Conservation (phyloP, 192 early-diverging fungal species). For the Thamnidium elegans region DNA sequence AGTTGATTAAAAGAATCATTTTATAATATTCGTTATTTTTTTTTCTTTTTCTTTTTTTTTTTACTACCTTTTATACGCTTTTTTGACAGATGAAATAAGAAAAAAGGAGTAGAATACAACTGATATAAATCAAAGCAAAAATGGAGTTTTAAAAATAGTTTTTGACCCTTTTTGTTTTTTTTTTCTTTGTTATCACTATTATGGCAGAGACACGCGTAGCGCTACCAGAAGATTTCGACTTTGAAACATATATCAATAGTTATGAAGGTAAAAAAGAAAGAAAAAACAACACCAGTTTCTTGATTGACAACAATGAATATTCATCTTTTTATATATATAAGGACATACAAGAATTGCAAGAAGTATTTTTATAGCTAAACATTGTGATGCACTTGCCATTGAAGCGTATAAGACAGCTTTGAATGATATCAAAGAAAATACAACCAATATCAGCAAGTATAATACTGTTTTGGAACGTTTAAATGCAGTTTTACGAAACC, state of each 20-base stretch:
- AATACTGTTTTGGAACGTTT: slow-evolving; percentile 46
- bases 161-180: too few relatives aligned
- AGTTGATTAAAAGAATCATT: too few relatives aligned
- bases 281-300: not conserved
- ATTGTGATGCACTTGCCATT: slow-evolving; percentile 61
- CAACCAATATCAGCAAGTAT: slow-evolving; percentile 53
- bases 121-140: too few relatives aligned
- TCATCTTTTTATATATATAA: slow-evolving; percentile 24
- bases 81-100: too few relatives aligned
- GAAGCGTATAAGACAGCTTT: slow-evolving; percentile 69
- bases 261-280: slow-evolving; percentile 18
- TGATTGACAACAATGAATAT: not conserved
- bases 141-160: too few relatives aligned
- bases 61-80: too few relatives aligned
- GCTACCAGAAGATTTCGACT: slow-evolving; percentile 19
- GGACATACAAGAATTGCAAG: slow-evolving; percentile 68
- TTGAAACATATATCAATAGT: slow-evolving; percentile 21
- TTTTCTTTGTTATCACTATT: too few relatives aligned
- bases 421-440: slow-evolving; percentile 47
- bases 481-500: slow-evolving; percentile 47
- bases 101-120: too few relatives aligned
- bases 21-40: too few relatives aligned
- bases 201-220: slow-evolving; percentile 10
- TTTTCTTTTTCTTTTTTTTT: too few relatives aligned
- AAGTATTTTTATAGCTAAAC: slow-evolving; percentile 70